Conservation (phyloP, 345 rosid genomes). For the Lagerstroemia speciosa region DNA sequence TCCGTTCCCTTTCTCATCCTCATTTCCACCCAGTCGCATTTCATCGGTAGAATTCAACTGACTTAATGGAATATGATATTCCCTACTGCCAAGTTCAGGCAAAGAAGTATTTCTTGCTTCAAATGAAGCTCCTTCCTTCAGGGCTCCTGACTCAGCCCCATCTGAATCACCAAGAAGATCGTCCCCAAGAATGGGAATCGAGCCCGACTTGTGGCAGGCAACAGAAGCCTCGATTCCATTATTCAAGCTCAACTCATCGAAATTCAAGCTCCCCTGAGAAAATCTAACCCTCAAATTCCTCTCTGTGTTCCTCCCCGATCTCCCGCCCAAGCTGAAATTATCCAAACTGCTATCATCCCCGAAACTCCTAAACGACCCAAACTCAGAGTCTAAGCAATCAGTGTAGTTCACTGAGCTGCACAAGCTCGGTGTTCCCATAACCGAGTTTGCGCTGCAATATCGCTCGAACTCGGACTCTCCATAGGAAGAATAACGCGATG, state of each 20-base stretch:
- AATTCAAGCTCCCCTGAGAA: neutral
- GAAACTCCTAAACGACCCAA: slow-evolving; percentile 44
- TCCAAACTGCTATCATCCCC: slow-evolving; percentile 46
- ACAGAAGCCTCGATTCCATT: slow-evolving; percentile 8
- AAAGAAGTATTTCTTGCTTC: slow-evolving; percentile 3
- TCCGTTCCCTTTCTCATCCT: slow-evolving; percentile 27
- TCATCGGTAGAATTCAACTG: slow-evolving; percentile 16
- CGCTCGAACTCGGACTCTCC: slow-evolving; percentile 80
- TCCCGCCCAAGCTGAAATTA: slow-evolving; percentile 55
- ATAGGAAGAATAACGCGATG: slow-evolving; percentile 71
- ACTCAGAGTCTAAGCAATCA: slow-evolving; percentile 56
- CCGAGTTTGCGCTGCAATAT: slow-evolving; percentile 81
- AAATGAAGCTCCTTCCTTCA: slow-evolving; percentile 10
- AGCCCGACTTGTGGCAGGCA: no score
- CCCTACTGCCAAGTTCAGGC: slow-evolving; percentile 12
- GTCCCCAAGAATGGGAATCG: slow-evolving; percentile 2
- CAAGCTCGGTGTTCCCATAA: slow-evolving; percentile 64
- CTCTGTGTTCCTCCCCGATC: slow-evolving; percentile 13
- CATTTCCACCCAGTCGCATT: slow-evolving; percentile 13
- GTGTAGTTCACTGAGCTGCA: slow-evolving; percentile 44
- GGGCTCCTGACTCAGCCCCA: neutral
- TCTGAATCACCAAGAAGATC: neutral
- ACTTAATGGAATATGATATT: neutral
- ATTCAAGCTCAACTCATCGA: neutral
- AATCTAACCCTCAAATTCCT: slow-evolving; percentile 15